A percentile compares a stretch with the other conserved stretches of the same genome.
Evolutionary conservation across 1,284 basidiomycete species (phyloP).

Genomic region (Austroboletus sp.): DNA sequence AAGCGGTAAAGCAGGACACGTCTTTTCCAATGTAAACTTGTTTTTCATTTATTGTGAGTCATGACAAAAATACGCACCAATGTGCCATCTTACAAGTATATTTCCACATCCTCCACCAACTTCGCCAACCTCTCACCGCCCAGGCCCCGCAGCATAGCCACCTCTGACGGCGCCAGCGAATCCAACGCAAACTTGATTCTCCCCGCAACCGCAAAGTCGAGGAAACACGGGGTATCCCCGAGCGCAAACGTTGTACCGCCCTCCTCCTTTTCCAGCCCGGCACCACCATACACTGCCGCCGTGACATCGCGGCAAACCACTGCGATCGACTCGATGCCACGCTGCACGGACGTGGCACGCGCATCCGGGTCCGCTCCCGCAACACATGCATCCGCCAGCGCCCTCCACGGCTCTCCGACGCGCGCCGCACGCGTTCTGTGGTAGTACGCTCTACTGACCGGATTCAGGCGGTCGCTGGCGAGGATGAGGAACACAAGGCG

Average conservation of each 20-base stretch:
- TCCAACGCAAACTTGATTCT: slow-evolving; percentile 14
- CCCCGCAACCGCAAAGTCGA: slow-evolving; percentile 23
- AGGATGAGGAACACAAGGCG: slow-evolving; percentile 18
- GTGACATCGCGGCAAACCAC: background rate
- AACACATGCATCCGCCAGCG: slow-evolving; percentile 6
- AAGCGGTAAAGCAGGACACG: too few species aligned
- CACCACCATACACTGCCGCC: slow-evolving; percentile 9
- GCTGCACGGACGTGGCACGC: slow-evolving; percentile 8
- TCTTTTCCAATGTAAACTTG: too few species aligned
- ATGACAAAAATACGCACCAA: too few species aligned
- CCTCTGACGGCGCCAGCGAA: slow-evolving; percentile 10
- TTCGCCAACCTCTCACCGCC: slow-evolving; percentile 12
- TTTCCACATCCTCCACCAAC: slow-evolving; percentile 15
- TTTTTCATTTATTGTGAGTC: too few species aligned
- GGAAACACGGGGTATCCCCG: slow-evolving; percentile 17
- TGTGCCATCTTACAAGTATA: slow-evolving; percentile 9
- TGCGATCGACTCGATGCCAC: slow-evolving; percentile 10
- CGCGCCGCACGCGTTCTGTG: slow-evolving; percentile 9
- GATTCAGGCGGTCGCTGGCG: slow-evolving; percentile 17
- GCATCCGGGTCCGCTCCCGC: background rate
- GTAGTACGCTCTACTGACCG: slow-evolving; percentile 20
- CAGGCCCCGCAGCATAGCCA: slow-evolving; percentile 5
- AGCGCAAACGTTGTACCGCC: slow-evolving; percentile 8
- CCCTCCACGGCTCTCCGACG: slow-evolving; percentile 17
- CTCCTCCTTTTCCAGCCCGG: too few species aligned